Evolutionary conservation across 73 alveolate species (phyloP).

Genomic region (Paraurostyla sp.): DNA sequence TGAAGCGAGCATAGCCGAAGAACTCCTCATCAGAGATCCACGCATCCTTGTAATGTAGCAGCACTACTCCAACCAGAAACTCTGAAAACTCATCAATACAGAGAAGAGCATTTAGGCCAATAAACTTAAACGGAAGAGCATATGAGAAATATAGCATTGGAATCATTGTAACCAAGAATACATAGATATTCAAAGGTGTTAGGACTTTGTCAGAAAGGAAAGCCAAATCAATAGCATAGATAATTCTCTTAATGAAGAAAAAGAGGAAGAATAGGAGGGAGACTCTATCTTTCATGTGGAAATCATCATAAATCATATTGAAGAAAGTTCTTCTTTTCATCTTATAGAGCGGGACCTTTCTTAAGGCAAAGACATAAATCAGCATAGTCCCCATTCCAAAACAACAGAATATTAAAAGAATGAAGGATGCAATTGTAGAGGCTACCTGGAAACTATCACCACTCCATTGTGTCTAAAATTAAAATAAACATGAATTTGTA

Average conservation of each 20-base stretch:
- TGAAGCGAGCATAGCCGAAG: slow-evolving; percentile 48
- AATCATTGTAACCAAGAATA: slow-evolving; percentile 21
- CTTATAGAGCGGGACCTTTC: slow-evolving; percentile 42
- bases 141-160: slow-evolving; percentile 55
- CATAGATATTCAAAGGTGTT: slow-evolving; percentile 21
- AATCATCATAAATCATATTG: slow-evolving; percentile 48
- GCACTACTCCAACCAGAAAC: slow-evolving; percentile 29
- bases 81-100: slow-evolving; percentile 43
- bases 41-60: slow-evolving; percentile 32
- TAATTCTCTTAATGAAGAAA: slow-evolving; percentile 31
- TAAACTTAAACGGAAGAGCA: slow-evolving; percentile 28
- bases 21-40: slow-evolving; percentile 45
- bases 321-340: slow-evolving; percentile 29
- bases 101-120: slow-evolving; percentile 40
- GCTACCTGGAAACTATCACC: slow-evolving; percentile 7
- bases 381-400: slow-evolving; percentile 39
- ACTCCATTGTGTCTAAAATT: slow-evolving; percentile 6
- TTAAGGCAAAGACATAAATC: slow-evolving; percentile 29
- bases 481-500: not conserved
- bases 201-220: slow-evolving; percentile 10
- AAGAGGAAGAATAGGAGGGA: slow-evolving; percentile 32
- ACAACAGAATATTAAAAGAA: not conserved
- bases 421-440: not conserved
- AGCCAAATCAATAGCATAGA: slow-evolving; percentile 14
- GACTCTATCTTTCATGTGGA: slow-evolving; percentile 6